These are phyloP conservation scores for Boletus tylopilopsis DNA, from an alignment of 768 basidiomycete species.

Conservation along the genomic window DNA sequence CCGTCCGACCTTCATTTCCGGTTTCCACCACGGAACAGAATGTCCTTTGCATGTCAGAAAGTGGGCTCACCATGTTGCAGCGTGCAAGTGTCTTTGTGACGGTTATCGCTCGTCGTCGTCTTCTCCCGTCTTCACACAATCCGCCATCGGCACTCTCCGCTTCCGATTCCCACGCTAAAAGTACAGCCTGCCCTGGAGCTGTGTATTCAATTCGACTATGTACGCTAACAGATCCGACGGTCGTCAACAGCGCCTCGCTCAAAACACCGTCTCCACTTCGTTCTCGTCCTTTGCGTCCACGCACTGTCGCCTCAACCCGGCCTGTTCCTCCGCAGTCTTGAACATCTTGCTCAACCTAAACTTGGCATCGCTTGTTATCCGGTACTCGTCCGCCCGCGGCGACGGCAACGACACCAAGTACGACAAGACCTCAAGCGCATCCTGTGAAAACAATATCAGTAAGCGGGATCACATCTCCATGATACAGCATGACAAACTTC, in stretches of 20 bases:
- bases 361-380: constrained; percentile 44
- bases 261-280: constrained; percentile 25
- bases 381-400: constrained; percentile 57
- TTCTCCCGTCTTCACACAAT: background rate
- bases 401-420: constrained; percentile 53
- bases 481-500: constrained; percentile 33
- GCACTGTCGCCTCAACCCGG: constrained; percentile 31
- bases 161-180: constrained; percentile 16
- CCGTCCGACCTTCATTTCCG: background rate
- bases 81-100: constrained; percentile 23
- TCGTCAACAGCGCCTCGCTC: background rate
- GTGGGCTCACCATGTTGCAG: constrained; percentile 30
- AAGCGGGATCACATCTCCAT: too few relatives aligned
- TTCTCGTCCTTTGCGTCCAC: constrained; percentile 19
- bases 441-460: constrained; percentile 35
- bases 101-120: constrained; percentile 15
- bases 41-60: background rate
- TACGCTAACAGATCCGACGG: background rate
- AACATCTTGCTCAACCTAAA: constrained; percentile 69
- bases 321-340: constrained; percentile 51
- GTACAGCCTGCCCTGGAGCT: constrained; percentile 27
- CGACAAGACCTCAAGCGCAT: constrained; percentile 43
- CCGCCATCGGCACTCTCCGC: constrained; percentile 20
- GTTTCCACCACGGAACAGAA: background rate
- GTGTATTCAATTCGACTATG: background rate